These are phyloP conservation scores for Scedosporium boydii DNA, from an alignment of 2,329 filamentous ascomycete species.

Conservation along the genomic window DNA sequence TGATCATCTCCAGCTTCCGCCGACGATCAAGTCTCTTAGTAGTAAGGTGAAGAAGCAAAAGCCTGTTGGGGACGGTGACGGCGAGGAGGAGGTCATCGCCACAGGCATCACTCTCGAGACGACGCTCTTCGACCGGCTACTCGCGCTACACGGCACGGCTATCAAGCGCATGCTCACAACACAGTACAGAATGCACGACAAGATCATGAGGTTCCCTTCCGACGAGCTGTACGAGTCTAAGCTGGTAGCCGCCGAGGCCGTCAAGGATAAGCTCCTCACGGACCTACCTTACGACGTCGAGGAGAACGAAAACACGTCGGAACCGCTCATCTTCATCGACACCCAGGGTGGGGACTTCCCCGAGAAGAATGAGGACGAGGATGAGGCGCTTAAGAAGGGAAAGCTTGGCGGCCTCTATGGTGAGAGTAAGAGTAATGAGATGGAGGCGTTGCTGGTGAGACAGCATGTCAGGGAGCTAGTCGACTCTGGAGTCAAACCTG, in stretches of 20 bases:
- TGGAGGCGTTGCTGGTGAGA: constrained; percentile 74
- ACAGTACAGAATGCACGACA: constrained; percentile 96
- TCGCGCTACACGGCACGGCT: constrained; percentile 66
- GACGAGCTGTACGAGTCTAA: constrained; percentile 76
- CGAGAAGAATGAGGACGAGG: constrained; percentile 68
- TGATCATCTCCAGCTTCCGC: constrained; percentile 88
- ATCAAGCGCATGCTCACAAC: constrained; percentile 95
- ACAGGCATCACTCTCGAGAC: constrained; percentile 62
- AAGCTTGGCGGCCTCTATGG: constrained; percentile 33
- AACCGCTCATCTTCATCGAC: constrained; percentile 88
- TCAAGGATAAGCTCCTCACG: constrained; percentile 60
- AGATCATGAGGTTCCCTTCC: constrained; percentile 91
- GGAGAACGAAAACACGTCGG: constrained; percentile 75
- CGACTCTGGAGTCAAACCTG: constrained; percentile 66
- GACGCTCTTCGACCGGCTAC: constrained; percentile 86
- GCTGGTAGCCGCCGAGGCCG: constrained; percentile 70
- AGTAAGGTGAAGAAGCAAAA: constrained; percentile 28
- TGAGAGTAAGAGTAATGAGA: constrained; percentile 80
- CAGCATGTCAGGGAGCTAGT: constrained; percentile 69
- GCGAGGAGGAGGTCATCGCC: constrained; percentile 25
- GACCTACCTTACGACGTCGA: constrained; percentile 70
- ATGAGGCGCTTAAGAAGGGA: constrained; percentile 31
- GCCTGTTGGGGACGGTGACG: constrained; percentile 24
- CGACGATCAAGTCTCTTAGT: constrained; percentile 79
- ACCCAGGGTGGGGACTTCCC: constrained; percentile 91